These are phyloP conservation scores for Phyllosticta citrichinensis DNA, from an alignment of 2,329 filamentous ascomycete species.

Conservation along the genomic window DNA sequence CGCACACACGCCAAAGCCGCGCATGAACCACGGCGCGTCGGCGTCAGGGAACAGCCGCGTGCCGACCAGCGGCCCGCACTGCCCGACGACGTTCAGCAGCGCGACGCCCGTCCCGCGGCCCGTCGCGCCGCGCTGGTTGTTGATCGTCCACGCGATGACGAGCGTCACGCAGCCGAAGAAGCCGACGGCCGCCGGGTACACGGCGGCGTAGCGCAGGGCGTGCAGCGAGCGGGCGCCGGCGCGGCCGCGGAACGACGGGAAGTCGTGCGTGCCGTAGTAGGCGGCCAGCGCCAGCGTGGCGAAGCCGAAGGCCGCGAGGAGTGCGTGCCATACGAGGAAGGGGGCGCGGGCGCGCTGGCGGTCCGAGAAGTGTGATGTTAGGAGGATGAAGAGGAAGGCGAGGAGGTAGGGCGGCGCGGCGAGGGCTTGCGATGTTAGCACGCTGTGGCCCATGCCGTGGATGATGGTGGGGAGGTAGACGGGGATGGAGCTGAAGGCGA, in stretches of 20 bases:
- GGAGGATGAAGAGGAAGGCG: conserved; percentile 61
- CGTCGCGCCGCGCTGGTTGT: conserved; percentile 64
- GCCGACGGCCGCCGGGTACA: conserved; percentile 69
- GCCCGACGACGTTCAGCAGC: conserved; percentile 70
- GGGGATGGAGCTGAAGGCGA: conserved; percentile 78
- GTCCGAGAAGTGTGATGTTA: conserved; percentile 66
- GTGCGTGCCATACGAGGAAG: conserved; percentile 59
- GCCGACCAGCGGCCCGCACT: conserved; percentile 58
- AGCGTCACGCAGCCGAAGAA: conserved; percentile 82
- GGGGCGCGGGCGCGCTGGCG: conserved; percentile 49
- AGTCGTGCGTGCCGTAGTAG: conserved; percentile 24
- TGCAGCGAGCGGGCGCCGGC: conserved; percentile 67
- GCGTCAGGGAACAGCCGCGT: conserved; percentile 44
- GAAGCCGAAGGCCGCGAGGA: conserved; percentile 54
- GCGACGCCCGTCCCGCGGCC: conserved; percentile 69
- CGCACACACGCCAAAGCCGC: conserved; percentile 42
- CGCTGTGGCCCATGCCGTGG: conserved; percentile 59
- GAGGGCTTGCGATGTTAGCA: conserved; percentile 62
- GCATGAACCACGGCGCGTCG: conserved; percentile 40
- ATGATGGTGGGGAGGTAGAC: conserved; percentile 81
- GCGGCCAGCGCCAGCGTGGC: conserved; percentile 51
- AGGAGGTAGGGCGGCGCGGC: conserved; percentile 72
- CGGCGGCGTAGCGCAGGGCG: conserved; percentile 56
- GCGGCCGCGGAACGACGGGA: conserved; percentile 29
- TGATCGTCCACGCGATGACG: conserved; percentile 80